Evolutionary conservation across 129 eudicot species (phyloP), one percentile per base, ranked within the genome.

Genomic region (Flaveria trinervia): DNA sequence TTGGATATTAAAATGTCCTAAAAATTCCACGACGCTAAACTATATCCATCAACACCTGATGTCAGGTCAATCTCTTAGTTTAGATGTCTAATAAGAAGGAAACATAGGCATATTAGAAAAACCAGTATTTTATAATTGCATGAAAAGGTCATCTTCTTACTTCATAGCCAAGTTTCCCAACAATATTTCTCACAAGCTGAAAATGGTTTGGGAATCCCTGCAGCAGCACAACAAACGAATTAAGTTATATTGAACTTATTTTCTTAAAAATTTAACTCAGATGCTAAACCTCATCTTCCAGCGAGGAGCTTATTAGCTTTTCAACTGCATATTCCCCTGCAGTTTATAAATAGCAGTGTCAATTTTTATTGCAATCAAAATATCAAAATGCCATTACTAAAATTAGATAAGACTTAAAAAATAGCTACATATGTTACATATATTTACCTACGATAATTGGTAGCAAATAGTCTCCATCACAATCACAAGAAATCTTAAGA

Each of bases 401-500:
- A 59, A 2, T 16, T 41, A 4, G 25, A 45, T 23, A 66, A 11
- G 73, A 45, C 48, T 71, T 65, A 3, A 22, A 62, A 25, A 25
- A 74, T 25, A 54, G 60, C 60, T 50, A 36, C 25, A 26, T 68
- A 33, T 1, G 67, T 39, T 70, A 64, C 56, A 25, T 22, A 77
- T 75, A 22, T 55, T 81, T 64, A 87, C 92, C 92, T 85, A 90
- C 92, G 70, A 80, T 73, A 75, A 90, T 88, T 43, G 96, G 96
- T 59, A 90, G 85, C 87, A 90, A 71, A 76, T 85, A 90, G 68
- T 90, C 92, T 78, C 84, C 96, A 75, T 87, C 92, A 82, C 92
- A 90, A 72, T 88, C 90, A 80, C 96, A 90, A 4, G 92, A 88
- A 22, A 90, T 88, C 80, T 90, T 90, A 56, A 90, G 90, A 65